Evolutionary conservation across 139 green algal genomes (phyloP), one percentile per base, ranked within the genome.

Genomic region (Diplosphaera chodatii): DNA sequence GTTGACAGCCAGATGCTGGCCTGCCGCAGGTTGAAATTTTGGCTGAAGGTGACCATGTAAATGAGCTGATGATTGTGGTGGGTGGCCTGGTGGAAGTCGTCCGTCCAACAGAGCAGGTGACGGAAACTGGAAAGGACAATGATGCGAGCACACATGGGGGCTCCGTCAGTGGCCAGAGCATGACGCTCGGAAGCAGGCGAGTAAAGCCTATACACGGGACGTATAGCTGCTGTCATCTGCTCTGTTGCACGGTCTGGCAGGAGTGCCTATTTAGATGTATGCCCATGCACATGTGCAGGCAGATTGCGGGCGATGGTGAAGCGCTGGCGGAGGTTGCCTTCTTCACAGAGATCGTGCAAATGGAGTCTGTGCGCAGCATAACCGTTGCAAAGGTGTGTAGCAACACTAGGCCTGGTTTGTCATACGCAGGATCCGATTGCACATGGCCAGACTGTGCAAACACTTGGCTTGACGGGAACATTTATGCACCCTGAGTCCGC

Each of bases 41-140:
- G 22, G 68, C 70, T 21, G 75, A 81, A 20, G 79, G 78, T 5
- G 84, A 89, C 65, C 40, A 64, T 18, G 71, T 88, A n/a, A 86
- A 84, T 40, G 84, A 89, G 73, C 69, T 89, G 29, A 77, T 81
- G 33, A 37, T 89, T 32, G 73, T 89, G 59, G 74, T 87, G 33
- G 48, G 55, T 0, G 84, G 82, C 21, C 29, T 59, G 16, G 48
- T 59, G 13, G 48, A 59, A 18, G 48, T 59, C 48, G 16, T 59
- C 16, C 48, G 48, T 3, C 48, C 48, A 4, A 18, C 48, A 18
- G 48, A 59, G 48, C 13, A 23, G 8, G 48, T 59, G 13, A 3
- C 3, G 13, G 48, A 25, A 3, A 18, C 13, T 18, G 48, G 48
- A 4, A 59, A 59, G 48, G 48, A 59, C 16, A 18, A 59, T 18